phyloP scores from a whole-genome alignment of 164 flowering plant genomes.

The Magnolia changhungtana region DNA sequence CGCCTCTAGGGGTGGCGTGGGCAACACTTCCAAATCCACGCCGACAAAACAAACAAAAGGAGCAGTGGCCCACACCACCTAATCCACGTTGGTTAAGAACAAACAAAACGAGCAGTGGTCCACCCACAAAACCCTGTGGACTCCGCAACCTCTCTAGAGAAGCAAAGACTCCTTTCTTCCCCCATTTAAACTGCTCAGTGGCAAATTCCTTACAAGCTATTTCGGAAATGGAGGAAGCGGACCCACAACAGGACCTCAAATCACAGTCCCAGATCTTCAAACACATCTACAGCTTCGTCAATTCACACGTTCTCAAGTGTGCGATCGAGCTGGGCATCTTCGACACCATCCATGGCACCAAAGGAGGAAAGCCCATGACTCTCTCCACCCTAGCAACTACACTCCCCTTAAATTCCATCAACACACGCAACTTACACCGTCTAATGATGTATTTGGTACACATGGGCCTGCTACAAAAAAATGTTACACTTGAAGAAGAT shows the following conservation, averaged over 20 bases:
- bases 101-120: no score
- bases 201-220: no score
- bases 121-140: no score
- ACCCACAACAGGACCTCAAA: background rate
- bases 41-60: no score
- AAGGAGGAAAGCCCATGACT: conserved; percentile 20
- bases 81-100: no score
- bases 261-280: background rate
- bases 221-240: no score
- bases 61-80: no score
- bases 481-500: conserved; percentile 6
- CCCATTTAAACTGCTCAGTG: no score
- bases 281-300: conserved; percentile 13
- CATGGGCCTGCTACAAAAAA: conserved; percentile 29
- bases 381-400: conserved; percentile 20
- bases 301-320: conserved; percentile 40
- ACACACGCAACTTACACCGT: conserved; percentile 19
- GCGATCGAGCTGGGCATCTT: conserved; percentile 36
- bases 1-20: no score
- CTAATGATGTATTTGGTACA: conserved; percentile 42
- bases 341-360: conserved; percentile 25
- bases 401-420: background rate
- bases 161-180: no score
- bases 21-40: no score
- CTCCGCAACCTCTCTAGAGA: no score